Conservation (phyloP, 495 filamentous ascomycete species). For the Penicillium paradoxum region DNA sequence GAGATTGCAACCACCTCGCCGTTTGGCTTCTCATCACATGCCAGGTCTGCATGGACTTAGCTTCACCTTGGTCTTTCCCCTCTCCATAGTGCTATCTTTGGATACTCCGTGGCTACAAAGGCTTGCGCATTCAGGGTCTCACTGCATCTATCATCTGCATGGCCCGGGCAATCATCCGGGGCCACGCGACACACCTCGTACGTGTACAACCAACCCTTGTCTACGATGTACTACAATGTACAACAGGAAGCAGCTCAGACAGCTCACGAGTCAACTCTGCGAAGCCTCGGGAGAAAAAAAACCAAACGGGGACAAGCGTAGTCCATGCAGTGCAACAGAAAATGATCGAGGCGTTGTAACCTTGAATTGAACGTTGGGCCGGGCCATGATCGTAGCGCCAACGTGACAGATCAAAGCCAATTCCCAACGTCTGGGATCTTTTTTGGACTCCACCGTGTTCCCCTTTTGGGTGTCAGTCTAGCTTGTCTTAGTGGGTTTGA, state of each 20-base stretch:
- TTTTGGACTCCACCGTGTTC: not conserved
- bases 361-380: slow-evolving; percentile 1
- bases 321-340: slow-evolving; percentile 14
- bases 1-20: slow-evolving; percentile 14
- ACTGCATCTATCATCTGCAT: not conserved
- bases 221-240: not conserved
- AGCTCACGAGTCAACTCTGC: too few species aligned
- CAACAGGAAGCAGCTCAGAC: not conserved
- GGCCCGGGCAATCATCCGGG: slow-evolving; percentile 6
- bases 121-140: not conserved
- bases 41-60: not conserved
- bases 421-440: slow-evolving; percentile 1
- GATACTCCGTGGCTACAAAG: not conserved
- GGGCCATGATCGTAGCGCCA: slow-evolving; percentile 1
- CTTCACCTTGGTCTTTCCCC: not conserved
- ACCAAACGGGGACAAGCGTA: not conserved
- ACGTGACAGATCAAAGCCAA: slow-evolving; percentile 8
- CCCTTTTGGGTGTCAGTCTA: not conserved
- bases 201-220: not conserved
- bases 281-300: not conserved
- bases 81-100: not conserved
- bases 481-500: not conserved
- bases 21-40: slow-evolving; percentile 12
- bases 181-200: slow-evolving; percentile 13
- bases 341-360: slow-evolving; percentile 1